phyloP scores from a whole-genome alignment of 2,329 filamentous ascomycete genomes.

The Neobulgaria alba region DNA sequence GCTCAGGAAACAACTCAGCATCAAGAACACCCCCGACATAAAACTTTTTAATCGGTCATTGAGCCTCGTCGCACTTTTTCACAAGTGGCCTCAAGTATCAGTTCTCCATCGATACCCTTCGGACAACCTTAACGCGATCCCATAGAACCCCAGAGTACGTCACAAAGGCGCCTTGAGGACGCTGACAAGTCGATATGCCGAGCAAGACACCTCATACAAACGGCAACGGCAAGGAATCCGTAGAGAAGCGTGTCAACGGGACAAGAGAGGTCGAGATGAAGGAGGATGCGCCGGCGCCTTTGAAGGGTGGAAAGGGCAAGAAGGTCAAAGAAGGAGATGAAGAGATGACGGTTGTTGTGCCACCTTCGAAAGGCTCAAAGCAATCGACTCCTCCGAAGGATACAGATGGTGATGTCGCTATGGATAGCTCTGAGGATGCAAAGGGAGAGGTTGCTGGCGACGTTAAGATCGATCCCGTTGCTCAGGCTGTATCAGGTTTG shows the following conservation, averaged over 20 bases:
- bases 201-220: slow-evolving; percentile 60
- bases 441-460: slow-evolving; percentile 30
- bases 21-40: slow-evolving; percentile 9
- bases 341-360: slow-evolving; percentile 76
- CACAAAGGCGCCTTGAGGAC: slow-evolving; percentile 22
- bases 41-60: slow-evolving; percentile 5
- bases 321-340: slow-evolving; percentile 62
- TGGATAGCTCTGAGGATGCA: slow-evolving; percentile 45
- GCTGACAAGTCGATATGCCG: slow-evolving; percentile 43
- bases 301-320: slow-evolving; percentile 57
- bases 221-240: slow-evolving; percentile 62
- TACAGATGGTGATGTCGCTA: slow-evolving; percentile 60
- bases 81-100: slow-evolving; percentile 1
- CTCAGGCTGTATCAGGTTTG: slow-evolving; percentile 53
- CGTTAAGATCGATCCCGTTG: slow-evolving; percentile 50
- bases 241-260: slow-evolving; percentile 57
- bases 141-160: slow-evolving; percentile 16
- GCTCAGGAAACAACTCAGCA: slow-evolving; percentile 7
- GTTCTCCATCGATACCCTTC: not conserved
- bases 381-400: slow-evolving; percentile 49
- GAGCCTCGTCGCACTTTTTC: slow-evolving; percentile 2
- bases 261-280: slow-evolving; percentile 66
- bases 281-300: slow-evolving; percentile 48
- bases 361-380: slow-evolving; percentile 58
- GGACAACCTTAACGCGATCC: slow-evolving; percentile 18